These are phyloP conservation scores for Catharanthus roseus DNA, from an alignment of 257 asterid genomes.

Conservation along the genomic window DNA sequence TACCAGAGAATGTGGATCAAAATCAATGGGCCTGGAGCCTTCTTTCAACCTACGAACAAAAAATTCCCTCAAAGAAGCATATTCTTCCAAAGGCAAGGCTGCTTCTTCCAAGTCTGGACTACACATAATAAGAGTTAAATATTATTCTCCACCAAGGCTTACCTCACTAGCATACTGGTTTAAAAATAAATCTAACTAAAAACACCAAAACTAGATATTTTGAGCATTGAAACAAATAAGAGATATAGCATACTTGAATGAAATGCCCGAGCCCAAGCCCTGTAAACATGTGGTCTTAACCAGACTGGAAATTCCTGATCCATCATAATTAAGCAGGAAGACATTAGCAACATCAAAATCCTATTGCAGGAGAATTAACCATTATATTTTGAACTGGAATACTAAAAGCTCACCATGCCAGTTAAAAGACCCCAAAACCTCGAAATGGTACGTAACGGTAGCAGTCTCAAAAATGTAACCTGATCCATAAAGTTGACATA, in stretches of 20 bases:
- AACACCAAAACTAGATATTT: slow-evolving; percentile 3
- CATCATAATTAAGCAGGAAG: slow-evolving; percentile 23
- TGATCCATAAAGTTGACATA: slow-evolving; percentile 17
- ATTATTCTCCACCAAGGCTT: slow-evolving; percentile 1
- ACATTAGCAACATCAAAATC: background rate
- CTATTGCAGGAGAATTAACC: background rate
- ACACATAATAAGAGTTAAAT: slow-evolving; percentile 11
- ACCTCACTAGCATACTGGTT: slow-evolving; percentile 1
- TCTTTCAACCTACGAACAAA: slow-evolving; percentile 78
- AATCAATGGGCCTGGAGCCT: slow-evolving; percentile 73
- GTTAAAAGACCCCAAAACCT: slow-evolving; percentile 81
- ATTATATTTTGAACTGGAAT: slow-evolving; percentile 15
- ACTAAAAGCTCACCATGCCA: slow-evolving; percentile 51
- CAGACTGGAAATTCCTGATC: slow-evolving; percentile 79
- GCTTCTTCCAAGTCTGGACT: slow-evolving; percentile 76
- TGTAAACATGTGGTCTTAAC: slow-evolving; percentile 79
- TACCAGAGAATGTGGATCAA: slow-evolving; percentile 83
- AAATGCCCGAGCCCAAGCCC: slow-evolving; percentile 96
- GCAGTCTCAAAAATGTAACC: slow-evolving; percentile 76
- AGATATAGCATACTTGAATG: slow-evolving; percentile 64
- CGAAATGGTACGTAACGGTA: slow-evolving; percentile 84
- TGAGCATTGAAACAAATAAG: slow-evolving; percentile 13
- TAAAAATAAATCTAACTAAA: slow-evolving; percentile 10
- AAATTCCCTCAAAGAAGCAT: slow-evolving; percentile 65
- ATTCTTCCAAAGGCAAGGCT: slow-evolving; percentile 80